Percentiles rank a stretch among this genome's conserved stretches.
phyloP scores from a whole-genome alignment of 2,329 filamentous ascomycete species.

The Fusarium paranaense region DNA sequence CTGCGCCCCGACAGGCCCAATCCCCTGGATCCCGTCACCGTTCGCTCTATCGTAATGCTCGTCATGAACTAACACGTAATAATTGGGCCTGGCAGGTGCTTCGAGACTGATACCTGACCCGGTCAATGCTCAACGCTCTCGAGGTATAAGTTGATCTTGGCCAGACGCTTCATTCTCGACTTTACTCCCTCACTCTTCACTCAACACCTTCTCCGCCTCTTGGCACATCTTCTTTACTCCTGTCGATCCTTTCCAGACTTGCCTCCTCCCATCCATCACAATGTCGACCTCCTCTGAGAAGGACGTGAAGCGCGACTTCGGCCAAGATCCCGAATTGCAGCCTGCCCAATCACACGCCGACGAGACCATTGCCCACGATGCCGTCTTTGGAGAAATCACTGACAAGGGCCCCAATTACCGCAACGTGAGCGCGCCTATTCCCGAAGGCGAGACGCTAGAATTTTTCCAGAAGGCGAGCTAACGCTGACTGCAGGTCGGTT shows the following conservation, averaged over 20 bases:
- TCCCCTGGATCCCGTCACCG: background rate
- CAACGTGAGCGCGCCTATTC: background rate
- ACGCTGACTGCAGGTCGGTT: conserved; percentile 46
- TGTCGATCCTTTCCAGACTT: background rate
- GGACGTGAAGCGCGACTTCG: background rate
- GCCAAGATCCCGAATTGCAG: background rate
- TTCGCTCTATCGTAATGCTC: background rate
- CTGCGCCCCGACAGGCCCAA: background rate
- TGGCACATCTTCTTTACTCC: background rate
- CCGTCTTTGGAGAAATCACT: conserved; percentile 2
- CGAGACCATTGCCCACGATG: background rate
- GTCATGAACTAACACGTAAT: background rate
- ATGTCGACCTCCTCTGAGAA: background rate
- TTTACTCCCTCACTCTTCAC: background rate
- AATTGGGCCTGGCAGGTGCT: background rate
- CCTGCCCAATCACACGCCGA: background rate
- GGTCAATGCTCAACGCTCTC: background rate
- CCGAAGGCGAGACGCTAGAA: background rate
- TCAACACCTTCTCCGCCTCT: background rate
- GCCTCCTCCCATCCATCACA: background rate
- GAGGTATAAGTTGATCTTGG: background rate
- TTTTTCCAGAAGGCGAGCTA: background rate
- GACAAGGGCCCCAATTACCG: conserved; percentile 18
- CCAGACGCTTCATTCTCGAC: background rate
- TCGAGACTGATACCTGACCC: background rate